Conservation (phyloP, 495 filamentous ascomycete genomes). For the Parathielavia hyrcaniae region DNA sequence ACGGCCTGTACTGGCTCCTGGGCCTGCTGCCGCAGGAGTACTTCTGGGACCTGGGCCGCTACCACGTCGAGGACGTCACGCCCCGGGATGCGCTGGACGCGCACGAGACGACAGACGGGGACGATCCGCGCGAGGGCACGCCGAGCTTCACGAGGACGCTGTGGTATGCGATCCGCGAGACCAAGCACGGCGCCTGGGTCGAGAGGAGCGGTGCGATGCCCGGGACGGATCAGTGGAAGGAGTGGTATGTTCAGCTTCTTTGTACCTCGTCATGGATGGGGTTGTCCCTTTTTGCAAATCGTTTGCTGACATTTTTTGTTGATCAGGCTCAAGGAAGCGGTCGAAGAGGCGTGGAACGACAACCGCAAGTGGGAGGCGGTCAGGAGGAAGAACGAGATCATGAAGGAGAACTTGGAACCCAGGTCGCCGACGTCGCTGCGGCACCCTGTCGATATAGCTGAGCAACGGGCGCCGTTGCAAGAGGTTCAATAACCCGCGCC, state of each 20-base stretch:
- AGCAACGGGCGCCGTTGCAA: conserved; percentile 23
- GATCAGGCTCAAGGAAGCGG: conserved; percentile 42
- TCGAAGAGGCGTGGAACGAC: conserved; percentile 30
- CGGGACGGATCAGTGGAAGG: conserved; percentile 44
- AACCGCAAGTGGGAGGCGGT: conserved; percentile 45
- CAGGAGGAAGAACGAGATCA: conserved; percentile 43
- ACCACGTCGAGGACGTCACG: conserved; percentile 37
- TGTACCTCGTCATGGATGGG: not conserved
- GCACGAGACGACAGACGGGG: conserved; percentile 22
- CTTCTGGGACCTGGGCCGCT: conserved; percentile 49
- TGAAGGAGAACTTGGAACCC: conserved; percentile 32
- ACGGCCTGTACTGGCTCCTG: conserved; percentile 54
- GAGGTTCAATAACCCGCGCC: conserved; percentile 17
- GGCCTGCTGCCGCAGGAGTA: conserved; percentile 41
- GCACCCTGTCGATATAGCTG: conserved; percentile 8
- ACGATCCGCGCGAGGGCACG: conserved; percentile 31
- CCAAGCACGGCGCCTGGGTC: conserved; percentile 45
- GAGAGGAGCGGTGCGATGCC: conserved; percentile 44
- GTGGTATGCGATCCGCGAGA: conserved; percentile 53
- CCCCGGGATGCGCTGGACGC: conserved; percentile 31
- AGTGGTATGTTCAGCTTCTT: conserved; percentile 29
- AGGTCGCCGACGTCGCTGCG: conserved; percentile 3
- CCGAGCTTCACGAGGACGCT: conserved; percentile 48
- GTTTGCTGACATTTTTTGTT: not conserved
- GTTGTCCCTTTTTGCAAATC: not conserved